These are phyloP conservation scores for Colletotrichum eremochloae DNA, from an alignment of 2,329 filamentous ascomycete species.

Conservation along the genomic window DNA sequence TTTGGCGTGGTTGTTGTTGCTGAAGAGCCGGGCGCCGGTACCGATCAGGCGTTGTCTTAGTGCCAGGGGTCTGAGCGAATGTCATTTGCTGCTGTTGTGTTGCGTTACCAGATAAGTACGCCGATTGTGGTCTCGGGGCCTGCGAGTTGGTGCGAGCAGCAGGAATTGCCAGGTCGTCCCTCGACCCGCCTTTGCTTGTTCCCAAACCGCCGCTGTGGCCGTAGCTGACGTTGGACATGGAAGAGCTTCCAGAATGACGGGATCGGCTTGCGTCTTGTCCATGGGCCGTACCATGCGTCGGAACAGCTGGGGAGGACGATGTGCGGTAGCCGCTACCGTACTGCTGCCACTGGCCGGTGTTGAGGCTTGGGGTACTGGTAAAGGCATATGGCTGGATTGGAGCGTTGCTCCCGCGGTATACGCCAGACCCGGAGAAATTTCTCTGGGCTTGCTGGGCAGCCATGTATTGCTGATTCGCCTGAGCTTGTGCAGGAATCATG, in stretches of 20 bases:
- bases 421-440: constrained; percentile 62
- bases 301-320: constrained; percentile 59
- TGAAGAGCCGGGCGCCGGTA: constrained; percentile 78
- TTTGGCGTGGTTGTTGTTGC: constrained; percentile 51
- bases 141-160: constrained; percentile 57
- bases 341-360: constrained; percentile 67
- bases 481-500: constrained; percentile 65
- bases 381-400: constrained; percentile 84
- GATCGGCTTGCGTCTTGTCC: constrained; percentile 45
- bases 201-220: constrained; percentile 51
- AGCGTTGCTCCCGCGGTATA: constrained; percentile 68
- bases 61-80: constrained; percentile 68
- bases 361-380: constrained; percentile 76
- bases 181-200: constrained; percentile 57
- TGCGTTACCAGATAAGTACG: constrained; percentile 54
- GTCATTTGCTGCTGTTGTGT: constrained; percentile 59
- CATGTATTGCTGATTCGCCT: constrained; percentile 65
- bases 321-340: constrained; percentile 62
- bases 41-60: constrained; percentile 82
- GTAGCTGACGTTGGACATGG: constrained; percentile 57
- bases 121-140: constrained; percentile 58
- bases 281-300: constrained; percentile 56
- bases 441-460: constrained; percentile 59
- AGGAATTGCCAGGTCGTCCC: constrained; percentile 66
- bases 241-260: constrained; percentile 53